Evolutionary conservation across 2,329 filamentous ascomycete species (phyloP).

Genomic region (Bipolaris cookei): DNA sequence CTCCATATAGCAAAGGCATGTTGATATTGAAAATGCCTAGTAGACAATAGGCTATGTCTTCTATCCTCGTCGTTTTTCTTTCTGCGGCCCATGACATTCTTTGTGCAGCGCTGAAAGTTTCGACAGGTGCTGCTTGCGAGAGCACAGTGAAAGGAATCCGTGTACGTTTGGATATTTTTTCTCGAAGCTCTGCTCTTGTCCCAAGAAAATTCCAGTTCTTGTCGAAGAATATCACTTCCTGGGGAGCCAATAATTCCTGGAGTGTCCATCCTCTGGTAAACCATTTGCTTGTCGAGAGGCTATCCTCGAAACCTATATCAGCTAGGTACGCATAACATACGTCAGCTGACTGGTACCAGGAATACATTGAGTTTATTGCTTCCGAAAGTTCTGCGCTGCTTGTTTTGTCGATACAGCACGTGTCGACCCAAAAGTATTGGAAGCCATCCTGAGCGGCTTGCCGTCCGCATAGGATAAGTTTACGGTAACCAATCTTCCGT

Average conservation of each 20-base stretch:
- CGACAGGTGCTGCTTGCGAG: not conserved
- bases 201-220: not conserved
- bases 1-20: not conserved
- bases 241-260: not conserved
- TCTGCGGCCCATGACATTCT: not conserved
- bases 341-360: not conserved
- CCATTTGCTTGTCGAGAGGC: not conserved
- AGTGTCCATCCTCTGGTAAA: not conserved
- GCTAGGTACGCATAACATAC: not conserved
- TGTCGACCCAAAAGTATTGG: too few species aligned
- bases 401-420: too few species aligned
- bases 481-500: too few species aligned
- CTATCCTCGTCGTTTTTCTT: not conserved
- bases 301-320: not conserved
- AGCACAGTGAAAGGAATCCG: not conserved
- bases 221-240: not conserved
- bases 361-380: not conserved
- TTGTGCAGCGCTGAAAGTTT: not conserved
- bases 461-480: too few species aligned
- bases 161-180: not conserved
- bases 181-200: not conserved
- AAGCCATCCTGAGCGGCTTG: too few species aligned
- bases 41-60: conserved; percentile 1
- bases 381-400: too few species aligned
- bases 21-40: not conserved